Conservation (phyloP, 2,329 filamentous ascomycete genomes). For the Nemania bipapillata region DNA sequence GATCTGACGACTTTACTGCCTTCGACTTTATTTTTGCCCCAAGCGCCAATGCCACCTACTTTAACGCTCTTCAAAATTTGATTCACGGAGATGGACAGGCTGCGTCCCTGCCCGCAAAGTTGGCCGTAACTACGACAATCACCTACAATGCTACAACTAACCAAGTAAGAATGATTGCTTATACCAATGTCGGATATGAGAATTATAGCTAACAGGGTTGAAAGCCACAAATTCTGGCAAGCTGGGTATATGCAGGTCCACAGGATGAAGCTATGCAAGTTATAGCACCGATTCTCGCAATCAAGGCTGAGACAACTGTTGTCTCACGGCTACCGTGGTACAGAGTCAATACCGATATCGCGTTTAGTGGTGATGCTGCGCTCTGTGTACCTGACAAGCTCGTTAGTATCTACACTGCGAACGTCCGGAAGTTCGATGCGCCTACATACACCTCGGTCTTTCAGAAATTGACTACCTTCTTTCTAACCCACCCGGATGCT, state of each 20-base stretch:
- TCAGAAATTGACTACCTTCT: slow-evolving; percentile 37
- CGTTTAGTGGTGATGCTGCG: background rate
- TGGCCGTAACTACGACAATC: too few species aligned
- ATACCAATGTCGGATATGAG: background rate
- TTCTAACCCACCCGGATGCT: slow-evolving; percentile 12
- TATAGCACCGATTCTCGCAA: slow-evolving; percentile 35
- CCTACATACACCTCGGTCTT: slow-evolving; percentile 25
- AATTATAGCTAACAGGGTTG: background rate
- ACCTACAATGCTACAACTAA: too few species aligned
- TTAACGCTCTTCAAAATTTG: too few species aligned
- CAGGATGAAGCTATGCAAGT: slow-evolving; percentile 25
- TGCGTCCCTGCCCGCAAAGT: too few species aligned
- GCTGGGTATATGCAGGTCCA: slow-evolving; percentile 36
- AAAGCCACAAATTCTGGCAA: slow-evolving; percentile 28
- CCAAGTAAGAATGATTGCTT: background rate
- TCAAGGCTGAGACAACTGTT: slow-evolving; percentile 20
- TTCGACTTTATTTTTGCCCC: too few species aligned
- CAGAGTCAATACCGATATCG: background rate
- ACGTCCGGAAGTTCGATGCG: slow-evolving; percentile 20
- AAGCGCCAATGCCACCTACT: too few species aligned
- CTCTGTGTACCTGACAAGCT: background rate
- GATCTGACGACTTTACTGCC: background rate
- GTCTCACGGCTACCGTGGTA: background rate
- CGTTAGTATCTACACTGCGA: slow-evolving; percentile 26
- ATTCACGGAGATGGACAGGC: too few species aligned